phyloP scores from a whole-genome alignment of 2,329 filamentous ascomycete genomes.

The Hypoxylon sp. region DNA sequence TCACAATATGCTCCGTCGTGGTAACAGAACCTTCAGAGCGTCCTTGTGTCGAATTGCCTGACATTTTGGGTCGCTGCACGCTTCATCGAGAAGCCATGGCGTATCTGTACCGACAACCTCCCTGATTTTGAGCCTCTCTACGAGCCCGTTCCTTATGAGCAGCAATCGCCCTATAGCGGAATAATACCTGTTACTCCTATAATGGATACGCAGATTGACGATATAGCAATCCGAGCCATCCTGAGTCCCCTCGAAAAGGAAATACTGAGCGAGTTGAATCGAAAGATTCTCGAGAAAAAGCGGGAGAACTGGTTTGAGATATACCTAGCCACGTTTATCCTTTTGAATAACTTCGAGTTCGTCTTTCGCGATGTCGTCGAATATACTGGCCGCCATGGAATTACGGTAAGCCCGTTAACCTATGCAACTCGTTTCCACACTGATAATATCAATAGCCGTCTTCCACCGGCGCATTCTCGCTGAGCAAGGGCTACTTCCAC shows the following conservation, averaged over 20 bases:
- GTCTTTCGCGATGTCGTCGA: slow-evolving; percentile 26
- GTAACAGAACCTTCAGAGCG: slow-evolving; percentile 20
- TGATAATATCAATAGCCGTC: slow-evolving; percentile 13
- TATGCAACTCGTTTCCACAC: not conserved
- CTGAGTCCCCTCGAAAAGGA: slow-evolving; percentile 11
- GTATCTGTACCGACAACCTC: slow-evolving; percentile 18
- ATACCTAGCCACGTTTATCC: slow-evolving; percentile 29
- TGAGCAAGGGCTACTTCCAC: slow-evolving; percentile 27
- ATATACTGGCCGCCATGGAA: slow-evolving; percentile 20
- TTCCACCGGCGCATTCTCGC: slow-evolving; percentile 17
- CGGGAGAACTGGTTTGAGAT: slow-evolving; percentile 32
- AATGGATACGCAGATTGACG: slow-evolving; percentile 34
- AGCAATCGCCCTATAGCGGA: slow-evolving; percentile 19
- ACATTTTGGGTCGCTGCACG: slow-evolving; percentile 28
- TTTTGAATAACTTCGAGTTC: slow-evolving; percentile 32
- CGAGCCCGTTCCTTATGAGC: slow-evolving; percentile 2
- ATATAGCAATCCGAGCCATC: slow-evolving; percentile 18
- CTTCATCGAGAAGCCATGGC: slow-evolving; percentile 31
- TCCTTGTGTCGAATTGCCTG: slow-evolving; percentile 19
- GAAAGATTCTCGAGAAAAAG: slow-evolving; percentile 28
- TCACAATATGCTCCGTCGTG: not conserved
- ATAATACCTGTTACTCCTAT: slow-evolving; percentile 30
- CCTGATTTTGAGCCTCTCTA: slow-evolving; percentile 23
- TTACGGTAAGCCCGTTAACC: slow-evolving; percentile 9
- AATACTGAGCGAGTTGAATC: slow-evolving; percentile 12